Evolutionary conservation across 2,329 filamentous ascomycete species (phyloP), one percentile per base, ranked within the genome.

Genomic region (Fusarium protoensiforme): DNA sequence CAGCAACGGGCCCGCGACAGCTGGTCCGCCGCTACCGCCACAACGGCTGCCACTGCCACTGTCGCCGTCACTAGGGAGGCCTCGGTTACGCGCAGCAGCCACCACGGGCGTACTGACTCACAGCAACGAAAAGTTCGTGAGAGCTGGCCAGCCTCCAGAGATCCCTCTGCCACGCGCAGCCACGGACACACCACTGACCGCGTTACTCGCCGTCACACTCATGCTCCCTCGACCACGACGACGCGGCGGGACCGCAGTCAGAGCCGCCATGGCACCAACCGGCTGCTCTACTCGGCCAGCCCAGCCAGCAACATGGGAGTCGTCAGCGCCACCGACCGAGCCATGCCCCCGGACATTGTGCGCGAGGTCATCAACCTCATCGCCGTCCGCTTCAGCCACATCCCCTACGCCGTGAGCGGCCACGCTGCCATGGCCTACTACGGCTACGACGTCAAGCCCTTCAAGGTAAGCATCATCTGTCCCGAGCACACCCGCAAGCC

Each of bases 371-470:
- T 87, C 70, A 72, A 76, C 27, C 74, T 77, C n/a, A 74, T 89
- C 46, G 81, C 84, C 65, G 56, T 59, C 0, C 77, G 81, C 6
- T 81, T 89, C 22, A 72, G 75, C 20, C 83, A 87, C 75, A 81
- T 86, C 1, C 83, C 81, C 22, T 88, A 87, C 75, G 84, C 84
- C 13, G 81, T 89, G 46, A 82, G 80, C 71, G 87, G 87, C 24
- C 79, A 82, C 24, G 81, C 82, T 0, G 86, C 86, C 14, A 80
- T 89, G 67, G 74, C 80, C 4, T 81, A 84, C 54, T 85, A 87
- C 79, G 87, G 85, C 54, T 84, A 73, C 5, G 68, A 65, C 9
- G 76, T 80, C 8, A 64, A 51, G 7, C 80, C 81, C 0, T 70
- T 72, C 7, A 76, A 81, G 53, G 72, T 88, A 20, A 83, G 78